A percentile compares a stretch with the other conserved stretches of the same genome.
These are phyloP conservation scores for Phaffia tasmanica DNA, from an alignment of 768 basidiomycete species.

Conservation along the genomic window DNA sequence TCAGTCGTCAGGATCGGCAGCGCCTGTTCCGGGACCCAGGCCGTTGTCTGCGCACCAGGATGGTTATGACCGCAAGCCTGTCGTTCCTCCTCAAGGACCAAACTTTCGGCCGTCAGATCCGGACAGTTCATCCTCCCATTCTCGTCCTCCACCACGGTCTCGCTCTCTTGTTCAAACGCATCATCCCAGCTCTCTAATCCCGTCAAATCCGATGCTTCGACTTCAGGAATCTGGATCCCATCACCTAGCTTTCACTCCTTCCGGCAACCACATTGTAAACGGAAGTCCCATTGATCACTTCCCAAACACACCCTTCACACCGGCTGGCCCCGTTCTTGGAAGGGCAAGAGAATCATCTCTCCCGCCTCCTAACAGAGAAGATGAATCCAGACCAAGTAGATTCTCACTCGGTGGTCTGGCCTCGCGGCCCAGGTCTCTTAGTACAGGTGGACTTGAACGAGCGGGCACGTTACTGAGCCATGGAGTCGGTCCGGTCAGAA, in stretches of 20 bases:
- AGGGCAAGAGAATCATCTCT: not conserved
- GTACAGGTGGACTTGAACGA: conserved; percentile 36
- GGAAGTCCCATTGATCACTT: not conserved
- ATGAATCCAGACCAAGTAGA: not conserved
- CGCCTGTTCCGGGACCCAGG: too few species aligned
- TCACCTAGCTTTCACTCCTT: conserved; percentile 10
- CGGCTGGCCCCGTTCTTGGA: not conserved
- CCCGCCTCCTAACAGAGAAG: not conserved
- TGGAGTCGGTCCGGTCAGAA: conserved; percentile 45
- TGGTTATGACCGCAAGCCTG: not conserved
- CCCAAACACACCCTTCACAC: conserved; percentile 1
- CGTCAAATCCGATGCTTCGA: not conserved
- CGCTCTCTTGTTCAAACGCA: not conserved
- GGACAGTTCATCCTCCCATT: not conserved
- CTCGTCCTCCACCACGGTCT: not conserved
- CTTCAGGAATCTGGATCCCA: not conserved
- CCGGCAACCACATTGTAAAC: not conserved
- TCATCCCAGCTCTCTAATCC: conserved; percentile 5
- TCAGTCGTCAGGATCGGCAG: too few species aligned
- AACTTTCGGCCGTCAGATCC: not conserved
- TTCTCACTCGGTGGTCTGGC: not conserved
- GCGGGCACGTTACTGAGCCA: conserved; percentile 50
- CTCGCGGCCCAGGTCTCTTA: not conserved
- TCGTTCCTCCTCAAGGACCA: conserved; percentile 9
- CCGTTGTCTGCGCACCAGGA: too few species aligned